Conservation (phyloP, 2,329 filamentous ascomycete species). For the Neophaeococcomyces mojaviensis region DNA sequence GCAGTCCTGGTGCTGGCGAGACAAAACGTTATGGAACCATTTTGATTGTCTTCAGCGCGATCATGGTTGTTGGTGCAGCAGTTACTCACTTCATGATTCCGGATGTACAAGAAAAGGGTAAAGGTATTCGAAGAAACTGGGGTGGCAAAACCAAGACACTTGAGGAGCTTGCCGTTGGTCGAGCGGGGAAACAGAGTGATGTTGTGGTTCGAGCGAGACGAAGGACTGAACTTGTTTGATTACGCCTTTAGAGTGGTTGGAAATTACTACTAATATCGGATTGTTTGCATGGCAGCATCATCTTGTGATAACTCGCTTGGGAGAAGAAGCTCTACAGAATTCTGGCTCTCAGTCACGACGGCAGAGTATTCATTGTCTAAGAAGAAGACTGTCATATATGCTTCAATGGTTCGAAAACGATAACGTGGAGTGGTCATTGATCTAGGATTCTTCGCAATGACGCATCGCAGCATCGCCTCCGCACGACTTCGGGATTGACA, state of each 20-base stretch:
- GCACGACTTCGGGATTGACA: too few relatives aligned
- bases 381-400: too few relatives aligned
- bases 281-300: too few relatives aligned
- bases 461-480: too few relatives aligned
- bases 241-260: not conserved
- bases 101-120: constrained; percentile 27
- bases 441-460: too few relatives aligned
- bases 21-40: constrained; percentile 34
- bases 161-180: constrained; percentile 33
- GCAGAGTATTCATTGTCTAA: too few relatives aligned
- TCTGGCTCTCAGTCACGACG: too few relatives aligned
- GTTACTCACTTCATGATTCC: constrained; percentile 37
- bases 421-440: too few relatives aligned
- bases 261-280: too few relatives aligned
- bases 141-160: constrained; percentile 32
- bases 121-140: constrained; percentile 26
- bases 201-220: constrained; percentile 22
- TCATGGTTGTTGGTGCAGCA: constrained; percentile 35
- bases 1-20: constrained; percentile 25
- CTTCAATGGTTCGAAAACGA: too few relatives aligned
- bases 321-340: too few relatives aligned
- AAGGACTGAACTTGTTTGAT: not conserved
- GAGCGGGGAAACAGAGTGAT: constrained; percentile 30
- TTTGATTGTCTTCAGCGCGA: constrained; percentile 34
- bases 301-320: too few relatives aligned